Conservation (phyloP, 2,329 filamentous ascomycete species). For the Bipolaris bicolor region DNA sequence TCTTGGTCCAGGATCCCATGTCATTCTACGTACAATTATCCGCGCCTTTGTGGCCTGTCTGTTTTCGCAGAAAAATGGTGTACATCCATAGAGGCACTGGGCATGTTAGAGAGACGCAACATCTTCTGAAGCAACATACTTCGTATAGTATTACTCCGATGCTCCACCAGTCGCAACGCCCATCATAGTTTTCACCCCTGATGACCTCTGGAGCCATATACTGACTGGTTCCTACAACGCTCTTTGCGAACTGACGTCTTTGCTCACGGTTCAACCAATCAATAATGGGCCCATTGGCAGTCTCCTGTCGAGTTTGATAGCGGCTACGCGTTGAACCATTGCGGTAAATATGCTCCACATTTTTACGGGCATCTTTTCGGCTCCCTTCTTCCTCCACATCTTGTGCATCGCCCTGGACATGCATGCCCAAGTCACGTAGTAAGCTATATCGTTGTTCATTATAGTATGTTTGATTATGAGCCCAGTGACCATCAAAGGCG, state of each 20-base stretch:
- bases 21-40: conserved; percentile 67
- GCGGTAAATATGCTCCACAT: conserved; percentile 49
- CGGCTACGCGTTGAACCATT: conserved; percentile 20
- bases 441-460: conserved; percentile 81
- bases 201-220: conserved; percentile 99
- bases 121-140: conserved; percentile 44
- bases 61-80: conserved; percentile 84
- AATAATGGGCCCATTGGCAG: conserved; percentile 39
- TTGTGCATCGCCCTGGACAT: conserved; percentile 73
- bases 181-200: conserved; percentile 81
- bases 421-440: conserved; percentile 75
- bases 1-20: background rate
- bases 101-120: background rate
- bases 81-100: conserved; percentile 85
- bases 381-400: conserved; percentile 64
- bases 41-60: conserved; percentile 84
- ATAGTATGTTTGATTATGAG: conserved; percentile 86
- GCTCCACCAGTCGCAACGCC: conserved; percentile 96
- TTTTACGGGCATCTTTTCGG: conserved; percentile 60
- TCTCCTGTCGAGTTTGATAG: conserved; percentile 30
- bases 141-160: conserved; percentile 93
- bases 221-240: conserved; percentile 92
- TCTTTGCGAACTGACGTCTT: conserved; percentile 76
- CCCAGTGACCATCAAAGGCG: conserved; percentile 94
- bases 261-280: conserved; percentile 54